Percentiles rank a stretch among this genome's conserved stretches.
Evolutionary conservation across 2,329 filamentous ascomycete genomes (phyloP).

Genomic region (Curvularia sp.): DNA sequence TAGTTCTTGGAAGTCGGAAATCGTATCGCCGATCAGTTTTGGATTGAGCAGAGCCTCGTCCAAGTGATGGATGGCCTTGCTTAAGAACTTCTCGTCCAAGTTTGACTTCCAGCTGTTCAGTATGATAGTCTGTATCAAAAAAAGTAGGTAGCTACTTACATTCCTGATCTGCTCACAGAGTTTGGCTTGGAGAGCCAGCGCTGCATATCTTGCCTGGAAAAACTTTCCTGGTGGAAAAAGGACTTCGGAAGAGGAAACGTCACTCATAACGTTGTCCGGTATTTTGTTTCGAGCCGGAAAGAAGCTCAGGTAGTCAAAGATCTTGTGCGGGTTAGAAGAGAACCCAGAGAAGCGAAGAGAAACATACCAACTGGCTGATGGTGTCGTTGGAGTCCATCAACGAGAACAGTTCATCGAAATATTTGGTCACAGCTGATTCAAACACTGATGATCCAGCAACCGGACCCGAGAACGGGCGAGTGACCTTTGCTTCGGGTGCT

Average conservation of each 20-base stretch:
- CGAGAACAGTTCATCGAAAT: constrained; percentile 84
- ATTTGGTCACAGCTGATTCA: constrained; percentile 79
- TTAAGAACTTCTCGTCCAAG: constrained; percentile 43
- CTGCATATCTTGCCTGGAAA: constrained; percentile 48
- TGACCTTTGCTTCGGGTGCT: constrained; percentile 37
- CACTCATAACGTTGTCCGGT: constrained; percentile 37
- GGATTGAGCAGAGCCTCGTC: constrained; percentile 41
- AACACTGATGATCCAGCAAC: constrained; percentile 58
- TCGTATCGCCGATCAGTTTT: constrained; percentile 31
- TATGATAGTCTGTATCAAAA: not conserved
- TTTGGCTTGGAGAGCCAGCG: constrained; percentile 39
- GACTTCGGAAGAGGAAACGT: constrained; percentile 28
- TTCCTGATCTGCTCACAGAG: constrained; percentile 44
- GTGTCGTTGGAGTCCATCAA: constrained; percentile 76
- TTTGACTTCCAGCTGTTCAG: constrained; percentile 35
- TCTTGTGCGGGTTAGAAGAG: constrained; percentile 29
- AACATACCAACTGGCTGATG: constrained; percentile 41
- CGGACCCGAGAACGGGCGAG: constrained; percentile 28
- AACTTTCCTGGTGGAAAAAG: constrained; percentile 48
- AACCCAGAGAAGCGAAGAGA: not conserved
- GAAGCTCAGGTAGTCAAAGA: constrained; percentile 46
- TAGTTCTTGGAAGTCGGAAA: constrained; percentile 32
- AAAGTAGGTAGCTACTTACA: constrained; percentile 27
- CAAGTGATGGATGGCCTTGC: constrained; percentile 43
- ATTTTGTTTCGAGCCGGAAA: constrained; percentile 44